Conservation (phyloP, 106 monocot species). For the Xerophyta viscosa region DNA sequence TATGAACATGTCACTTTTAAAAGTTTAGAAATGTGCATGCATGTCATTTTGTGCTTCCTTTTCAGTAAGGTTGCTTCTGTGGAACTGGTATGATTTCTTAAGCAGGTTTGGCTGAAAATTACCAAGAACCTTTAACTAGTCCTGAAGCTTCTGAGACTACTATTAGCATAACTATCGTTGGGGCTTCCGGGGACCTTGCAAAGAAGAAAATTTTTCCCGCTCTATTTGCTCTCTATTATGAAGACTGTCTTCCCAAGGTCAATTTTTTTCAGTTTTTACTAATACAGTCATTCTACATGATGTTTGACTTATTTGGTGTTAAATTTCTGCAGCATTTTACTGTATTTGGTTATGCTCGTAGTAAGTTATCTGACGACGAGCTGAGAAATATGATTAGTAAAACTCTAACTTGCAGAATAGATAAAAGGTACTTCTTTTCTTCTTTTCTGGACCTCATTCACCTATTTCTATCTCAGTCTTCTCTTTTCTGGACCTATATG, state of each 20-base stretch:
- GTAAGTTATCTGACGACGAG: conserved; percentile 84
- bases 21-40: no score
- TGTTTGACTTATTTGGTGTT: neutral
- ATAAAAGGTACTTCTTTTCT: conserved; percentile 48
- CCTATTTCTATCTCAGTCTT: neutral
- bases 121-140: neutral
- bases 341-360: conserved; percentile 84
- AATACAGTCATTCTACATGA: no score
- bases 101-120: no score
- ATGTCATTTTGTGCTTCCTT: no score
- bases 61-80: no score
- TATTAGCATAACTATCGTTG: conserved; percentile 76
- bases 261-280: no score
- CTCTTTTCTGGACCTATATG: no score
- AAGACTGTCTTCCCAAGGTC: conserved; percentile 88
- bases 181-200: conserved; percentile 96
- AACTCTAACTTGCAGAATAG: conserved; percentile 89
- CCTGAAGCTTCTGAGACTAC: conserved; percentile 17
- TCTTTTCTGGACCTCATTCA: neutral
- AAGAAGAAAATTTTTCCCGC: conserved; percentile 97
- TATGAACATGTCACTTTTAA: no score
- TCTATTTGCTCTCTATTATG: conserved; percentile 88
- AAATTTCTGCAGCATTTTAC: conserved; percentile 70
- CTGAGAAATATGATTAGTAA: conserved; percentile 72
- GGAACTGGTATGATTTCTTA: no score